A percentile compares a stretch with the other conserved stretches of the same genome.
phyloP scores from a whole-genome alignment of 1,139 yeast genomes.

The Yamadazyma atmosphaerica region DNA sequence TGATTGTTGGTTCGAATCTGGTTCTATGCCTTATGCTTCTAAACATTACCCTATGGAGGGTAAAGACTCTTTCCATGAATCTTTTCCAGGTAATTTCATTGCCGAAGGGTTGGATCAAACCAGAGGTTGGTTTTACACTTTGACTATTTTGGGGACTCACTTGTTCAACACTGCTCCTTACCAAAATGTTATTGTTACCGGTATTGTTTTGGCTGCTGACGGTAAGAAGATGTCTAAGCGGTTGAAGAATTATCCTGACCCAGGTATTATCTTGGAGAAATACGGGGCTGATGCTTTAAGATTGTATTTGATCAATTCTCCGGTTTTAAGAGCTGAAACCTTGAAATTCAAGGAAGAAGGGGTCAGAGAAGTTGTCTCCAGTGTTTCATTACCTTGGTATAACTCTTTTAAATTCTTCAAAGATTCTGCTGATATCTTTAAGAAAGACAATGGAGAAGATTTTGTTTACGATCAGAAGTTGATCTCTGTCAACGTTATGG shows the following conservation, averaged over 20 bases:
- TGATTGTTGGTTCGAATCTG: conserved; percentile 99
- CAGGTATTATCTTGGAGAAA: conserved; percentile 71
- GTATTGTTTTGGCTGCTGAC: conserved; percentile 95
- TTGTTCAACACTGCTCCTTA: conserved; percentile 90
- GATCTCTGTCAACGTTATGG: conserved; percentile 87
- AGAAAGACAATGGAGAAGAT: conserved; percentile 70
- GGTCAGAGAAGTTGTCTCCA: conserved; percentile 94
- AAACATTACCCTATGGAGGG: conserved; percentile 96
- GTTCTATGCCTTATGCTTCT: conserved; percentile 98
- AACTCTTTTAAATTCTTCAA: conserved; percentile 95
- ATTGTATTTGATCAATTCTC: conserved; percentile 93
- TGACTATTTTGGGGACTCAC: conserved; percentile 94
- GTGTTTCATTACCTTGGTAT: conserved; percentile 97
- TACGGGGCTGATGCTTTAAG: conserved; percentile 99
- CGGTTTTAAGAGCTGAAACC: conserved; percentile 95
- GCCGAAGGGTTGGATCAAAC: conserved; percentile 99
- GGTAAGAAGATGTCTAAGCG: conserved; percentile 99
- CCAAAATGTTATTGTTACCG: conserved; percentile 92
- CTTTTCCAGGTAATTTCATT: conserved; percentile 96
- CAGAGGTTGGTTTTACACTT: conserved; percentile 99
- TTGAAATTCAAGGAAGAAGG: conserved; percentile 98
- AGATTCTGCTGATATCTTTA: conserved; percentile 84
- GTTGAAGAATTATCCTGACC: conserved; percentile 97
- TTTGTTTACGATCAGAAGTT: conserved; percentile 70
- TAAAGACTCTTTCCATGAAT: conserved; percentile 66